phyloP scores from a whole-genome alignment of 306 rosid genomes.

The Ammopiptanthus mongolicus region DNA sequence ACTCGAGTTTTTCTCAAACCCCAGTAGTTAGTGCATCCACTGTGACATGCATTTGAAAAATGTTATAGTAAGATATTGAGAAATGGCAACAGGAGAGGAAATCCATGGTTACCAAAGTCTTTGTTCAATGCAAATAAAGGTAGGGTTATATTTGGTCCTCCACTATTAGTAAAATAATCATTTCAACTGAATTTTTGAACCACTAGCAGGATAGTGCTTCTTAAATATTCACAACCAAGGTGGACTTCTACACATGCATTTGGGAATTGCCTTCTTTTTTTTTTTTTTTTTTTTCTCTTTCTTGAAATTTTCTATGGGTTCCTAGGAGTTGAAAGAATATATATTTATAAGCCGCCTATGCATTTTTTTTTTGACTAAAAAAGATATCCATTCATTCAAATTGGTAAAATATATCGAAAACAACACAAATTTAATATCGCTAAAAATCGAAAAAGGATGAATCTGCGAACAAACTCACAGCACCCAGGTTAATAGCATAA shows the following conservation, averaged over 20 bases:
- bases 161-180: neutral
- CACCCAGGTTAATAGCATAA: too few relatives aligned
- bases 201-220: constrained; percentile 13
- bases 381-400: too few relatives aligned
- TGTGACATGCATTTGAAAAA: neutral
- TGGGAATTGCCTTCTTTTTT: neutral
- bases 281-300: too few relatives aligned
- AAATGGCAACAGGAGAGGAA: neutral
- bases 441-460: too few relatives aligned
- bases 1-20: neutral
- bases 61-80: neutral
- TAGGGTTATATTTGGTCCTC: neutral
- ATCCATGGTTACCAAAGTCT: neutral
- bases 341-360: too few relatives aligned
- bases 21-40: neutral
- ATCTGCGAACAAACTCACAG: too few relatives aligned
- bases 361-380: too few relatives aligned
- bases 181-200: neutral
- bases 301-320: too few relatives aligned
- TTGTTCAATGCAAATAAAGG: neutral
- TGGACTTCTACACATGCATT: neutral
- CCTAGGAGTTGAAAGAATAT: too few relatives aligned
- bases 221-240: neutral
- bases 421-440: too few relatives aligned
- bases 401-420: too few relatives aligned